A percentile compares a stretch with the other conserved stretches of the same genome.
Evolutionary conservation across 345 rosid species (phyloP).

Genomic region (Euclidium syriacum): DNA sequence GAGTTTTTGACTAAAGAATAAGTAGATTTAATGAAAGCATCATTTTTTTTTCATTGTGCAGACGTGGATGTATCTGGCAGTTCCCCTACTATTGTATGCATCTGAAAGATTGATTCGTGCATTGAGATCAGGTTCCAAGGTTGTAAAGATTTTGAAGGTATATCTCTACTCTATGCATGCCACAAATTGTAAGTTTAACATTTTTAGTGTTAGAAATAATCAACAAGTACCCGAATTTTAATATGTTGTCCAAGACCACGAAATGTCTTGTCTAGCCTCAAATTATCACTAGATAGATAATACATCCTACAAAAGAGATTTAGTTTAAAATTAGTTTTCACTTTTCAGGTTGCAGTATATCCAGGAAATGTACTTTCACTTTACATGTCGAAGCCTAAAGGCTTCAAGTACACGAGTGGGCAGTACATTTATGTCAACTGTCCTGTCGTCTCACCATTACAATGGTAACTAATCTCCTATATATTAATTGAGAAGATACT

Average conservation of each 20-base stretch:
- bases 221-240: too few species aligned
- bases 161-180: neutral
- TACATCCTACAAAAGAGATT: neutral
- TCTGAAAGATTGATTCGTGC: slow-evolving; percentile 58
- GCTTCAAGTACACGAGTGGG: slow-evolving; percentile 75
- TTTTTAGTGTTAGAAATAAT: neutral
- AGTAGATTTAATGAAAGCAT: neutral
- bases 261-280: too few species aligned
- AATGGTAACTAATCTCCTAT: too few species aligned
- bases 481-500: too few species aligned
- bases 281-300: too few species aligned
- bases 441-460: slow-evolving; percentile 65
- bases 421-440: slow-evolving; percentile 82
- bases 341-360: slow-evolving; percentile 70
- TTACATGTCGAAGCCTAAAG: slow-evolving; percentile 76
- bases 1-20: too few species aligned
- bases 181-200: neutral
- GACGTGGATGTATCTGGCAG: slow-evolving; percentile 92
- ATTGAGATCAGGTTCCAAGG: slow-evolving; percentile 55
- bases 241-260: too few species aligned
- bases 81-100: slow-evolving; percentile 51
- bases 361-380: slow-evolving; percentile 76
- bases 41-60: too few species aligned
- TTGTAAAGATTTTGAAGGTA: slow-evolving; percentile 69
- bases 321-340: slow-evolving; percentile 3